Base-by-base conservation (phyloP, 2,329 filamentous ascomycete genomes). In the Neopestalotiopsis sp. region DNA sequence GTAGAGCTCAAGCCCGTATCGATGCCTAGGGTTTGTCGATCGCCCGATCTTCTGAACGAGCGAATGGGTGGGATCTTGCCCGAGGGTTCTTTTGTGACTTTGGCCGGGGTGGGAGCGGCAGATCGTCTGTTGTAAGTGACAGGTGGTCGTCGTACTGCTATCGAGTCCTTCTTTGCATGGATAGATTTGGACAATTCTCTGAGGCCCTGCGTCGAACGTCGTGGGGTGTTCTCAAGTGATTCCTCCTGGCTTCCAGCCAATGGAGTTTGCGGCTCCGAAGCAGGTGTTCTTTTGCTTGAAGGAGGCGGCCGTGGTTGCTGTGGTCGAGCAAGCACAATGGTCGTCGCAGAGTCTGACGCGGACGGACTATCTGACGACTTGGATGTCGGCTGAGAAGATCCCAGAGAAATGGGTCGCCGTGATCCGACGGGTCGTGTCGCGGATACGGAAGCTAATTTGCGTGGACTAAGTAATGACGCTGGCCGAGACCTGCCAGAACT, bases 21-120 rank as follows among this genome's bases (percentile, higher is more conserved):
- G 73, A 86, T 79, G 14, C 79, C 79, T 30, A 86, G 79, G 76
- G 86, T 88, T 77, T 84, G 87, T 72, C 88, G 86, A 70, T 87
- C 87, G 73, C 84, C 85, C 49, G 87, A 88, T 32, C 87, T 88
- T 70, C 87, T 84, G 72, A 89, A 88, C 9, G 82, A 81, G 67
- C 88, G 85, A 75, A 89, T 89, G 7, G 87, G 87, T 17, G 87
- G 86, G 56, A 88, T 82, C 30, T 76, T 74, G 42, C 77, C 74
- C 59, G 59, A 17, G 30, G 28, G 14, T 20, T 17, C 59, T 17
- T 53, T 53, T 17, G 77, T 73, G 56, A 75, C 77, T 58, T 76
- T 75, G 20, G 69, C 14, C 9, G 76, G 74, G 61, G 75, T 72
- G 69, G 71, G 72, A 56, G 76, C 73, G 71, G 68, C 76, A 66